phyloP scores from a whole-genome alignment of 2,329 filamentous ascomycete species.

The Cytospora mali region DNA sequence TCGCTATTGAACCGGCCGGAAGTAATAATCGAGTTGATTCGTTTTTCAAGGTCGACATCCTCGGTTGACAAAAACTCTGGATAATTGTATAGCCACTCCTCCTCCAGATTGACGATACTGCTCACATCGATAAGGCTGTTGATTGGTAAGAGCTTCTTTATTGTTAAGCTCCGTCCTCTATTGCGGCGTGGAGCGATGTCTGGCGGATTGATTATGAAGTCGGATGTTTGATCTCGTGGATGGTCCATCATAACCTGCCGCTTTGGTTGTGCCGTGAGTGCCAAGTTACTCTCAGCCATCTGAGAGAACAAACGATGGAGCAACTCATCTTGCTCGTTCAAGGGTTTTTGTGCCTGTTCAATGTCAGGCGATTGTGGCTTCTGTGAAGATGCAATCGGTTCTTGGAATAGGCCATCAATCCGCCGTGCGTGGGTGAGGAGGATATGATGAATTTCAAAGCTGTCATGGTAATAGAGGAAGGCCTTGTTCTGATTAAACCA shows the following conservation, averaged over 20 bases:
- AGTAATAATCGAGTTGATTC: not conserved
- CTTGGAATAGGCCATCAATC: not conserved
- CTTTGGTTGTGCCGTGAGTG: not conserved
- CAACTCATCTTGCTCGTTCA: not conserved
- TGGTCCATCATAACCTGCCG: not conserved
- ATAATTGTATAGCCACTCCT: constrained; percentile 32
- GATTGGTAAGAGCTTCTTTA: constrained; percentile 26
- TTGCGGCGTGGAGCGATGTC: not conserved
- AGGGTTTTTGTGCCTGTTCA: not conserved
- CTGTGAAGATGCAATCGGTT: not conserved
- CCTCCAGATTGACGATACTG: constrained; percentile 25
- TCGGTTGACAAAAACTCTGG: constrained; percentile 25
- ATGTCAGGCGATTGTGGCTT: not conserved
- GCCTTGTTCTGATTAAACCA: not conserved
- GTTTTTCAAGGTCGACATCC: not conserved
- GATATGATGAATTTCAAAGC: constrained; percentile 12
- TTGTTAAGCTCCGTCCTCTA: not conserved
- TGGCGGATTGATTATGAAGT: not conserved
- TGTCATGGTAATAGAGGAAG: constrained; percentile 6
- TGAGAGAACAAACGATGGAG: not conserved
- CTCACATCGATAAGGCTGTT: constrained; percentile 22
- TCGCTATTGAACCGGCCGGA: not conserved
- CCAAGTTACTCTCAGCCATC: too few relatives aligned
- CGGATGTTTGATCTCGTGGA: not conserved
- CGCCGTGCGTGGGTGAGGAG: not conserved